A percentile compares a stretch with the other conserved stretches of the same genome.
These are phyloP conservation scores for Capillidium heterosporum DNA, from an alignment of 371 early-diverging fungal species.

Conservation along the genomic window DNA sequence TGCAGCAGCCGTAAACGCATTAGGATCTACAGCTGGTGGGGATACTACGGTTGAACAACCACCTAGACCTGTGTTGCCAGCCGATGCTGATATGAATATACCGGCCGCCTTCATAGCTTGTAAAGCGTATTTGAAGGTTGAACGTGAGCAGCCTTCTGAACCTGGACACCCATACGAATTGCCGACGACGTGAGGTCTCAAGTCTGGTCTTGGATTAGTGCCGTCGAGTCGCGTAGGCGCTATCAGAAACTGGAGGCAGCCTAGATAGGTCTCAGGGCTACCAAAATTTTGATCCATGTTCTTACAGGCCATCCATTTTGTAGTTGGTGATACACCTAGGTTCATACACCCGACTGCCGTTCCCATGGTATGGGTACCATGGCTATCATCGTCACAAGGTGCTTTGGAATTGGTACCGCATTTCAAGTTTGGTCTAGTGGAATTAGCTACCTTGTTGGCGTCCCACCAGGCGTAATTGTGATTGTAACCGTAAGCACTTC, in stretches of 20 bases:
- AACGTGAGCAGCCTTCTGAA: background rate
- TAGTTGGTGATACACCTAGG: background rate
- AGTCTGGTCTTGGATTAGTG: background rate
- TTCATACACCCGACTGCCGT: background rate
- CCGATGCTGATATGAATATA: conserved; percentile 1
- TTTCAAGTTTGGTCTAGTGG: no score
- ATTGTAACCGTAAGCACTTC: background rate
- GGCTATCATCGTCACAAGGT: conserved; percentile 3
- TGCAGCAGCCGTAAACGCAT: background rate
- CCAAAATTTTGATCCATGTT: conserved; percentile 3
- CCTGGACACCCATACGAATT: conserved; percentile 2
- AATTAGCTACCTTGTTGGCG: background rate
- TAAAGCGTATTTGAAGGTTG: background rate
- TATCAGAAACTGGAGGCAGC: conserved; percentile 4
- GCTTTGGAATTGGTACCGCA: background rate
- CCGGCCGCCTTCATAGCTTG: background rate
- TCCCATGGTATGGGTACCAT: conserved; percentile 5
- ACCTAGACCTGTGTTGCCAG: background rate
- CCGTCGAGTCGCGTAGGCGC: background rate
- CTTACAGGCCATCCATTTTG: conserved; percentile 5
- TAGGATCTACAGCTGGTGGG: conserved; percentile 4
- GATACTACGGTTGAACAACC: background rate
- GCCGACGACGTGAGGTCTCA: conserved; percentile 3
- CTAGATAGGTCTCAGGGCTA: conserved; percentile 1
- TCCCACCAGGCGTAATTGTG: conserved; percentile 4